Percentiles rank a stretch among this genome's conserved stretches.
Conservation (phyloP, 1,284 basidiomycete genomes). For the Trichosporon coremiiforme region DNA sequence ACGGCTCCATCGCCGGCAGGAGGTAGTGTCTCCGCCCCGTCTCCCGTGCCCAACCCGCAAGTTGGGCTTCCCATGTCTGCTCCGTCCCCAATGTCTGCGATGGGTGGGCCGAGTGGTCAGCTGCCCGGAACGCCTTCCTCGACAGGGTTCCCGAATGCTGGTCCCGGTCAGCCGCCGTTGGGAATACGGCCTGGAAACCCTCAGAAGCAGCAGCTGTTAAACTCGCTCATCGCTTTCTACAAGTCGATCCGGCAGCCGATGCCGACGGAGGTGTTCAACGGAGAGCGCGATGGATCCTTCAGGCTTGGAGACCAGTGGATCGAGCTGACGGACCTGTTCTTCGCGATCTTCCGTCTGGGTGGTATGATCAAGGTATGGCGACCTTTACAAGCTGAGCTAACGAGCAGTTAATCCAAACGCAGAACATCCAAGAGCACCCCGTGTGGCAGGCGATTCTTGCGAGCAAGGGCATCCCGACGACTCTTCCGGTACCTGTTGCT, state of each 20-base stretch:
- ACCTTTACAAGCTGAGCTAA: neutral
- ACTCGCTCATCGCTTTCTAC: slow-evolving; percentile 40
- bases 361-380: slow-evolving; percentile 36
- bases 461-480: slow-evolving; percentile 37
- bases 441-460: slow-evolving; percentile 38
- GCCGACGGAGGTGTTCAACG: slow-evolving; percentile 47
- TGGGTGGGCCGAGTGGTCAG: neutral
- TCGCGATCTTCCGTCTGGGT: slow-evolving; percentile 41
- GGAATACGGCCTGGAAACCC: slow-evolving; percentile 19
- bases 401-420: slow-evolving; percentile 22
- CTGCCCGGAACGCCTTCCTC: slow-evolving; percentile 17
- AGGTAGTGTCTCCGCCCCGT: slow-evolving; percentile 23
- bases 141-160: slow-evolving; percentile 10
- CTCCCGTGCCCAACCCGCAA: slow-evolving; percentile 4
- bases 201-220: slow-evolving; percentile 40
- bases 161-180: slow-evolving; percentile 12
- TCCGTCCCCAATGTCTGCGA: neutral
- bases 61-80: neutral
- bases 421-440: slow-evolving; percentile 36
- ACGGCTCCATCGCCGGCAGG: slow-evolving; percentile 25
- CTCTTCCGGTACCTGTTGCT: slow-evolving; percentile 40
- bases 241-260: slow-evolving; percentile 34
- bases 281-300: slow-evolving; percentile 42
- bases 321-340: slow-evolving; percentile 46
- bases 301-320: slow-evolving; percentile 46